phyloP scores from a whole-genome alignment of 2,329 filamentous ascomycete genomes.

The Chalaropsis ovoidea region DNA sequence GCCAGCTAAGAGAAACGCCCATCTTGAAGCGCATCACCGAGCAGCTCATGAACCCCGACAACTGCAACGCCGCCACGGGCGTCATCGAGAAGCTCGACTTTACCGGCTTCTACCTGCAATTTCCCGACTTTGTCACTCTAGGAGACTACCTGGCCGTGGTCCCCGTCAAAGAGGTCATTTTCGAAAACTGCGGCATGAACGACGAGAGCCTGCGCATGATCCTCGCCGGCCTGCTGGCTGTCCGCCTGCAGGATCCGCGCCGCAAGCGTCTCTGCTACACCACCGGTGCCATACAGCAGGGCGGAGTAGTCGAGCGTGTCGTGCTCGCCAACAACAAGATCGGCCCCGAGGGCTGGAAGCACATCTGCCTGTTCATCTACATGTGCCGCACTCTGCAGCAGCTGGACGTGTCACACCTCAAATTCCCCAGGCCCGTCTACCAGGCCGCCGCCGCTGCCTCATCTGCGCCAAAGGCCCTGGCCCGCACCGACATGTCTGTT shows the following conservation, averaged over 20 bases:
- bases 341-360: constrained; percentile 77
- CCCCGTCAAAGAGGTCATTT: constrained; percentile 71
- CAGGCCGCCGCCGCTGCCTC: constrained; percentile 27
- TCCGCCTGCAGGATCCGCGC: constrained; percentile 54
- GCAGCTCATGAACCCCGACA: constrained; percentile 65
- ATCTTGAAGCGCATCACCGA: constrained; percentile 87
- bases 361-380: constrained; percentile 81
- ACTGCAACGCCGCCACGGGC: constrained; percentile 56
- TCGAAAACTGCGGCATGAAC: constrained; percentile 78
- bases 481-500: constrained; percentile 45
- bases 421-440: constrained; percentile 48
- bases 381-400: constrained; percentile 78
- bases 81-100: constrained; percentile 74
- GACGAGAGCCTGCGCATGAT: constrained; percentile 83
- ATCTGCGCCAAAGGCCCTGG: constrained; percentile 29
- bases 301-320: constrained; percentile 74
- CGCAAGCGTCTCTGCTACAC: constrained; percentile 30
- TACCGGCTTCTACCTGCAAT: constrained; percentile 70
- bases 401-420: constrained; percentile 76
- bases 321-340: constrained; percentile 89
- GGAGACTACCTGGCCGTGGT: constrained; percentile 92
- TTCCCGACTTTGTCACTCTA: constrained; percentile 74
- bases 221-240: constrained; percentile 72
- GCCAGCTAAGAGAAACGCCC: constrained; percentile 83
- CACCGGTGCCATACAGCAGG: constrained; percentile 39